Base-by-base conservation (phyloP, 306 rosid genomes). In the Carpinus viminea region DNA sequence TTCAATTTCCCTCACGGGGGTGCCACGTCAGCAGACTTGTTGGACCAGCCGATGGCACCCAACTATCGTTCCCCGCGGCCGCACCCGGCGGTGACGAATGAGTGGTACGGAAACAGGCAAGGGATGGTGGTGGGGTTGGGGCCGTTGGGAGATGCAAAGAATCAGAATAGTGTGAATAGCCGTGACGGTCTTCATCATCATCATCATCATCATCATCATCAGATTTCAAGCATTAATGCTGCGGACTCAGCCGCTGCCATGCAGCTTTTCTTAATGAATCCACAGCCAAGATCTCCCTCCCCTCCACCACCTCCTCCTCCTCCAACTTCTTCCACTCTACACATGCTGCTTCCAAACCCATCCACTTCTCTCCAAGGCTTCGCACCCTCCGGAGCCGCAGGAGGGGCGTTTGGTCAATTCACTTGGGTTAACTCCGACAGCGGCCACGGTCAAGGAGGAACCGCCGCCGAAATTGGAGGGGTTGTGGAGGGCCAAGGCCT, bases 161-260 rank as follows among this genome's bases (percentile, higher is more conserved):
- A 83, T 77, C 86, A 75, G 61, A 74, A 62, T 41, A 82, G 78
- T 83, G 75, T 76, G 17, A 72, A 70, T 72, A 85, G 71, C 84
- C 89, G 89, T 57, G 88, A 79, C 75, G 80, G 78, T 71, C 60
- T 80, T 72, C 72, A 71, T 16, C 76, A 74, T 56, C 89, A 55
- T 5, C 57, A 64, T 2, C 87, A 88, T 3, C 84, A 87, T 7
- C 88, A 85, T 8, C 83, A 85, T 17, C 24, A 26, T 68, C 96
- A 86, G 86, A 90, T 91, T 76, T 72, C 94, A 50, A 56, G 79
- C 65, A 91, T 94, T 28, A 95, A 91, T 89, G 91, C 90, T 88
- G 91, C 91, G 2, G 97, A 91, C 59, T 88, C 98, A 18, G 98
- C 97, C 1, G 93, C 97, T 7, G 98, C 99, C 91, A 96, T 96